A percentile compares a stretch with the other conserved stretches of the same genome.
These are phyloP conservation scores for Rhizophora apiculata DNA, from an alignment of 345 rosid genomes.

Conservation along the genomic window DNA sequence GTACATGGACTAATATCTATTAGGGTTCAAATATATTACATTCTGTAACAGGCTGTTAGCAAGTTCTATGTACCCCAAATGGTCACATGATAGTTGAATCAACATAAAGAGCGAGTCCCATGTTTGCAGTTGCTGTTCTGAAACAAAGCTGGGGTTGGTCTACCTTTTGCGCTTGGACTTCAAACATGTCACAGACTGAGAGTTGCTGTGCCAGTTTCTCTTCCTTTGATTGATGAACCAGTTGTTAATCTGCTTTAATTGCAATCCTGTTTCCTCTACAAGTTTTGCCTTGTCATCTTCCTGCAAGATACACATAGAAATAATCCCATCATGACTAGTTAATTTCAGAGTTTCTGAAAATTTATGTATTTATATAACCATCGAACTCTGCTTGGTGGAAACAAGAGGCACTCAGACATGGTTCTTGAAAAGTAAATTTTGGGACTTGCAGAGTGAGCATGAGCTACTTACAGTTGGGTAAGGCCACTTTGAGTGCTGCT, in stretches of 20 bases:
- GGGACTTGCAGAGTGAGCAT: not conserved
- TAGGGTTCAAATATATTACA: conserved; percentile 17
- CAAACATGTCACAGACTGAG: conserved; percentile 83
- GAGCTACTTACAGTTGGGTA: conserved; percentile 78
- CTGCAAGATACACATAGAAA: conserved; percentile 32
- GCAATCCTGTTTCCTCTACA: conserved; percentile 97
- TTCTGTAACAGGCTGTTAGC: conserved; percentile 30
- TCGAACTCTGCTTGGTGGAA: too few relatives aligned
- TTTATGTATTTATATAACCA: too few relatives aligned
- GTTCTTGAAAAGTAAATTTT: not conserved
- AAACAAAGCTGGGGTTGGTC: not conserved
- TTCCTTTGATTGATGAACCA: conserved; percentile 99
- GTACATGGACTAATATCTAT: conserved; percentile 19
- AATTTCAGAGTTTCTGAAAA: too few relatives aligned
- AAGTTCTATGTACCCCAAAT: conserved; percentile 16
- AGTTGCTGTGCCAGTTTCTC: conserved; percentile 95
- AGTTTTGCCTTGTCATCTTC: conserved; percentile 98
- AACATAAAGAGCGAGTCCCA: conserved; percentile 4
- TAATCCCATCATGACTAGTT: not conserved
- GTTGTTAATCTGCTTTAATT: conserved; percentile 96
- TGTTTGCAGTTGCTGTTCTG: not conserved
- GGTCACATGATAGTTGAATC: conserved; percentile 12
- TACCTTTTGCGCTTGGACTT: conserved; percentile 95
- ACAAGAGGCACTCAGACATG: too few relatives aligned
- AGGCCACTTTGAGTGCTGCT: conserved; percentile 97